These are phyloP conservation scores for Fusarium pininemorale DNA, from an alignment of 2,329 filamentous ascomycete genomes.

Conservation along the genomic window DNA sequence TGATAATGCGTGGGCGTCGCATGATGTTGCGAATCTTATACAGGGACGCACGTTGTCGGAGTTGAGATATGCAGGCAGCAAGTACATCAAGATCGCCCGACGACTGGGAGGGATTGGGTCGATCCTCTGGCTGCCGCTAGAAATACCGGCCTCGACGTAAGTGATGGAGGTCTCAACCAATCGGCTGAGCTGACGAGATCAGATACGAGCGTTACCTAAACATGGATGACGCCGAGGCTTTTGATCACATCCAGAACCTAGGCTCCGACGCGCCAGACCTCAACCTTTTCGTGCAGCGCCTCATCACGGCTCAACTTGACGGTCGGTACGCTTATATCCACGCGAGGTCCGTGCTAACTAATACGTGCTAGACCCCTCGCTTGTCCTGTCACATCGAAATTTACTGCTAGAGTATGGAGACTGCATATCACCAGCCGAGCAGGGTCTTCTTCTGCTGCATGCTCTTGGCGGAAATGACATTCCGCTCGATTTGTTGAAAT, in stretches of 20 bases:
- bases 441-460: slow-evolving; percentile 38
- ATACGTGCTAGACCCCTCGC: background rate
- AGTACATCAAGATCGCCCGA: slow-evolving; percentile 48
- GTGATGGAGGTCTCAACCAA: background rate
- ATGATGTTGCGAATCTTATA: slow-evolving; percentile 30
- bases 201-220: slow-evolving; percentile 48
- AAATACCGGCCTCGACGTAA: slow-evolving; percentile 48
- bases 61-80: slow-evolving; percentile 45
- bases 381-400: slow-evolving; percentile 35
- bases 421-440: slow-evolving; percentile 36
- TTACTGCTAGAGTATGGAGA: slow-evolving; percentile 41
- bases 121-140: slow-evolving; percentile 46
- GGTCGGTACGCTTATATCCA: background rate
- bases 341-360: background rate
- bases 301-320: slow-evolving; percentile 35
- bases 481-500: slow-evolving; percentile 38
- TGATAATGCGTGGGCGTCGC: slow-evolving; percentile 28
- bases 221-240: slow-evolving; percentile 46
- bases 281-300: slow-evolving; percentile 33
- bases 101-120: slow-evolving; percentile 43
- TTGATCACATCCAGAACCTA: slow-evolving; percentile 41
- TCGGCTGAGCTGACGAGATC: background rate
- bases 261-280: slow-evolving; percentile 24
- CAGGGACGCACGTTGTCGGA: slow-evolving; percentile 39
- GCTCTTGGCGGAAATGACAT: slow-evolving; percentile 37